A percentile compares a stretch with the other conserved stretches of the same genome.
Conservation (phyloP, 805 yeast genomes). For the Grigorovia jiainica region DNA sequence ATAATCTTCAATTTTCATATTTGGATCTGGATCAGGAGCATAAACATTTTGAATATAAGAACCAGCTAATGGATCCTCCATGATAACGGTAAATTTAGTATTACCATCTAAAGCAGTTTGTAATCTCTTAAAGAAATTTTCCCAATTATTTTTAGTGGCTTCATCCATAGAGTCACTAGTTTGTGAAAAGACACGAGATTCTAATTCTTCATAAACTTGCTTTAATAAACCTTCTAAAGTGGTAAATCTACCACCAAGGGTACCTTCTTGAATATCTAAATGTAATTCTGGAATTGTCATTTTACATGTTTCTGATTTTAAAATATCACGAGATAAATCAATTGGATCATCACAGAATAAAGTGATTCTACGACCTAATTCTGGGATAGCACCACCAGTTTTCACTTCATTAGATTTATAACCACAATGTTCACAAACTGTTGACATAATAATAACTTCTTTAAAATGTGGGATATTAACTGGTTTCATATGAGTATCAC, state of each 20-base stretch:
- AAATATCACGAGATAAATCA: conserved; percentile 87
- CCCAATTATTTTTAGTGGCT: conserved; percentile 75
- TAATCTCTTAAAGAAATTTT: conserved; percentile 59
- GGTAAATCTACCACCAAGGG: conserved; percentile 96
- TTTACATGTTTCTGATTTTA: conserved; percentile 91
- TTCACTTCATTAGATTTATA: conserved; percentile 95
- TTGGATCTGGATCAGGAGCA: conserved; percentile 97
- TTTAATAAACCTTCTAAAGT: conserved; percentile 87
- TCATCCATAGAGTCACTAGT: conserved; percentile 88
- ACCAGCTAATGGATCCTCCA: conserved; percentile 94
- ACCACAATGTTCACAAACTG: conserved; percentile 87
- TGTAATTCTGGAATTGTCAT: conserved; percentile 76
- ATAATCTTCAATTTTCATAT: conserved; percentile 82
- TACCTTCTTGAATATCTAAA: conserved; percentile 89
- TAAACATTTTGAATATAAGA: conserved; percentile 96
- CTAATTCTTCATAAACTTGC: conserved; percentile 85
- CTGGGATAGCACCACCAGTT: conserved; percentile 96
- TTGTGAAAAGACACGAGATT: conserved; percentile 71
- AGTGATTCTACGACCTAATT: conserved; percentile 64
- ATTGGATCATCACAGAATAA: conserved; percentile 69
- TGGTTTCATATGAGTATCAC: conserved; percentile 93
- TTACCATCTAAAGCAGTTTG: conserved; percentile 77
- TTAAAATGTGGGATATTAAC: conserved; percentile 97
- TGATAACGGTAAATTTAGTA: conserved; percentile 66
- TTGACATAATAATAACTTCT: conserved; percentile 94